These are phyloP conservation scores for Epipyxis sp. DNA, from an alignment of 108 stramenopile genomes.

Conservation along the genomic window DNA sequence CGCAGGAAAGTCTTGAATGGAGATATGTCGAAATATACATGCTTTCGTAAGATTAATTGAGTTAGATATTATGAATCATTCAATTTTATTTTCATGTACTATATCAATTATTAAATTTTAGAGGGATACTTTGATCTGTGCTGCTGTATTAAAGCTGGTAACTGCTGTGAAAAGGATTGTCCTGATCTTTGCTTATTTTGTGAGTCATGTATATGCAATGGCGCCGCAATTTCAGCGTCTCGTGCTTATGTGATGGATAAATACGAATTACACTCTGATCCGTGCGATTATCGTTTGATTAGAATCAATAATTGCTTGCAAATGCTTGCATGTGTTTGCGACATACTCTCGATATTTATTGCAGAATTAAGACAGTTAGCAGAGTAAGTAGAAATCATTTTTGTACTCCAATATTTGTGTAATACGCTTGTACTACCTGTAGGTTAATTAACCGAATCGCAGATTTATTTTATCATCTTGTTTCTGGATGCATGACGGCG, in stretches of 20 bases:
- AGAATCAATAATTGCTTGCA: constrained; percentile 52
- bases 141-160: constrained; percentile 12
- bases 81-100: not conserved
- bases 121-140: not conserved
- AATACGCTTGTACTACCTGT: not conserved
- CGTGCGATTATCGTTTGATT: constrained; percentile 49
- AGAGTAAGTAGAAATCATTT: not conserved
- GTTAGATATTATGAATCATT: not conserved
- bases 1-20: not conserved
- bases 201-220: constrained; percentile 41
- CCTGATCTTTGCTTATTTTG: constrained; percentile 33
- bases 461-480: constrained; percentile 31
- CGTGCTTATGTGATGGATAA: constrained; percentile 39
- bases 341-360: constrained; percentile 35
- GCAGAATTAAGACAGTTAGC: constrained; percentile 33
- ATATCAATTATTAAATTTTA: not conserved
- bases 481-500: constrained; percentile 44
- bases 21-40: constrained; percentile 1
- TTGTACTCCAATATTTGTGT: not conserved
- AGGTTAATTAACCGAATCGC: constrained; percentile 39
- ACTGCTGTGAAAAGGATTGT: constrained; percentile 18
- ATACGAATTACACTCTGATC: constrained; percentile 30
- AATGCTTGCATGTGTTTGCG: constrained; percentile 37
- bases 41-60: not conserved
- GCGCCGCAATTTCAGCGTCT: constrained; percentile 31